phyloP scores from a whole-genome alignment of 306 rosid species.

The Prunus mira region DNA sequence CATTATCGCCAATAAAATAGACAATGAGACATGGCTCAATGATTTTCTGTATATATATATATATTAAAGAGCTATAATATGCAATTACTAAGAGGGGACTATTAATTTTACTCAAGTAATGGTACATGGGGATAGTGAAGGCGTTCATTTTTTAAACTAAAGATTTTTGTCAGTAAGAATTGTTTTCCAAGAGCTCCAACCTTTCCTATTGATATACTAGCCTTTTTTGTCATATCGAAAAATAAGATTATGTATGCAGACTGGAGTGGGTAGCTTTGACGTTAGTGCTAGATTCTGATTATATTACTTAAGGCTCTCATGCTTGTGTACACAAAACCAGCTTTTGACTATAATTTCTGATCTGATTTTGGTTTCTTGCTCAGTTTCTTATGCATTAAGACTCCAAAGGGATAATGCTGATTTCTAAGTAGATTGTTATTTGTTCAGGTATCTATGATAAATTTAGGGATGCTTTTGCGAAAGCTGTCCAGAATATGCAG shows the following conservation, averaged over 20 bases:
- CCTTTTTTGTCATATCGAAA: background rate
- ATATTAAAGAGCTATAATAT: background rate
- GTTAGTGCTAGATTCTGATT: background rate
- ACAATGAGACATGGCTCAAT: background rate
- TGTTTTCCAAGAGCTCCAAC: background rate
- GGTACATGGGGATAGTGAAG: background rate
- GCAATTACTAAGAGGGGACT: background rate
- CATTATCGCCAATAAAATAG: background rate
- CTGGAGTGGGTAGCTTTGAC: background rate
- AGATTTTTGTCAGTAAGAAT: background rate
- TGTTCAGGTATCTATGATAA: conserved; percentile 77
- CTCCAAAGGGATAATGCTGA: background rate
- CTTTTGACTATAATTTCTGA: background rate
- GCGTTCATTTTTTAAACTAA: background rate
- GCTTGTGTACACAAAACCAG: background rate
- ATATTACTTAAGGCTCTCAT: background rate
- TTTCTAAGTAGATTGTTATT: background rate
- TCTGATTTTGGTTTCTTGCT: background rate
- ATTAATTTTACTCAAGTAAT: background rate
- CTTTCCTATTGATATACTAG: background rate
- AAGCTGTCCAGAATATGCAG: conserved; percentile 77
- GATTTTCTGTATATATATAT: no score
- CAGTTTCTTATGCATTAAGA: background rate
- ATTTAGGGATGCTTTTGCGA: conserved; percentile 61
- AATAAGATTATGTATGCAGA: background rate